Evolutionary conservation across 192 early-diverging fungal species (phyloP), one percentile per base, ranked within the genome.

Genomic region (Thamnidium elegans): DNA sequence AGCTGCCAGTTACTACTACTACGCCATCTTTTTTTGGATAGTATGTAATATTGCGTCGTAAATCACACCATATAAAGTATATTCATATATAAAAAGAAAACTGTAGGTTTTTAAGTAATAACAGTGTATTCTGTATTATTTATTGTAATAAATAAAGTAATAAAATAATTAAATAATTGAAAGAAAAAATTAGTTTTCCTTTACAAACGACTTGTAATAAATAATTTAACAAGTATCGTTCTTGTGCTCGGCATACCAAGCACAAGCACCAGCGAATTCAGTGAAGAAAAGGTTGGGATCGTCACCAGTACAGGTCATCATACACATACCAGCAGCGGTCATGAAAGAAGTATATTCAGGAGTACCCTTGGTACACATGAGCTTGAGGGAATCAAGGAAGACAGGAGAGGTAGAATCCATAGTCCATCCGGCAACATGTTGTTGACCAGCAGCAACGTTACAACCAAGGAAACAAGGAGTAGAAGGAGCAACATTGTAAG

Each of bases 271-370:
- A 26, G 48, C 6, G 64, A 50, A 67, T 30, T 70, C 51, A 0
- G n/a, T 23, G 1, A 8, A 56, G 54, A 71, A 75, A 19, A n/a
- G 34, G 1, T 30, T 34, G 0, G 50, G 43, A 26, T 53, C 45
- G 30, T 70, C 63, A 39, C 71, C 65, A 23, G 59, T 47, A 61
- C 73, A 75, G 10, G 44, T 19, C 1, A 30, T n/a, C 32, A 63
- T 59, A 54, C 73, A 75, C 15, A 63, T 61, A 19, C 73, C 69
- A 54, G 64, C 63, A 3, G 53, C 15, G 30, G 55, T 52, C 64
- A 71, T 70, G 53, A 55, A 75, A 6, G 34, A 17, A 1, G 34
- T 51, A 55, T 75, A 75, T 4, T 50, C 52, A 43, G 69, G 69
- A 45, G 69, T 58, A 13, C 21, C 23, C 14, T 65, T 52, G 3